Evolutionary conservation across 2,329 filamentous ascomycete species (phyloP).

Genomic region (Sporothrix humicola): DNA sequence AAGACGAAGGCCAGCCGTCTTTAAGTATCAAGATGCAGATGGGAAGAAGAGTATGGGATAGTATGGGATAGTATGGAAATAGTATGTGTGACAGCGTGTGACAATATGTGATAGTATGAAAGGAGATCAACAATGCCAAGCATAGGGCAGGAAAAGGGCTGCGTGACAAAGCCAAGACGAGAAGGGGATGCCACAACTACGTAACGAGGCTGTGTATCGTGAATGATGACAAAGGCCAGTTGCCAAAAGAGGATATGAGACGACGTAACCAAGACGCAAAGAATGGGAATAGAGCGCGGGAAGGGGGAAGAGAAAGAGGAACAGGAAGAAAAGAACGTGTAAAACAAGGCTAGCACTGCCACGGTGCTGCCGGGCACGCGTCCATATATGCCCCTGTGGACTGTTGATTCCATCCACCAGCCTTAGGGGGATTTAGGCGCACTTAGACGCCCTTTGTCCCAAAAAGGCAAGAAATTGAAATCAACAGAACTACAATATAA

Average conservation of each 20-base stretch:
- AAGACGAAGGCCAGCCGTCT: slow-evolving; percentile 14
- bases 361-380: slow-evolving; percentile 12
- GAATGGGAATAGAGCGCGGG: not conserved
- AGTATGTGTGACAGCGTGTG: not conserved
- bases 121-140: slow-evolving; percentile 10
- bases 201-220: slow-evolving; percentile 19
- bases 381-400: slow-evolving; percentile 30
- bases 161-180: slow-evolving; percentile 23
- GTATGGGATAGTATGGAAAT: not conserved
- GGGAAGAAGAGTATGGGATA: not conserved
- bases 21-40: slow-evolving; percentile 15
- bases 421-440: not conserved
- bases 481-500: too few relatives aligned
- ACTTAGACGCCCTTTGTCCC: slow-evolving; percentile 11
- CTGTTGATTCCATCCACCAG: slow-evolving; percentile 26
- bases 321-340: not conserved
- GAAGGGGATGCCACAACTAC: slow-evolving; percentile 1
- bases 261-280: too few relatives aligned
- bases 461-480: slow-evolving; percentile 15
- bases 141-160: slow-evolving; percentile 7
- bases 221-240: slow-evolving; percentile 16
- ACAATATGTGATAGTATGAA: not conserved
- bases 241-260: not conserved
- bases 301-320: not conserved
- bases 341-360: slow-evolving; percentile 26